phyloP scores from a whole-genome alignment of 2,329 filamentous ascomycete species.

The Westerdykella aurantiaca region DNA sequence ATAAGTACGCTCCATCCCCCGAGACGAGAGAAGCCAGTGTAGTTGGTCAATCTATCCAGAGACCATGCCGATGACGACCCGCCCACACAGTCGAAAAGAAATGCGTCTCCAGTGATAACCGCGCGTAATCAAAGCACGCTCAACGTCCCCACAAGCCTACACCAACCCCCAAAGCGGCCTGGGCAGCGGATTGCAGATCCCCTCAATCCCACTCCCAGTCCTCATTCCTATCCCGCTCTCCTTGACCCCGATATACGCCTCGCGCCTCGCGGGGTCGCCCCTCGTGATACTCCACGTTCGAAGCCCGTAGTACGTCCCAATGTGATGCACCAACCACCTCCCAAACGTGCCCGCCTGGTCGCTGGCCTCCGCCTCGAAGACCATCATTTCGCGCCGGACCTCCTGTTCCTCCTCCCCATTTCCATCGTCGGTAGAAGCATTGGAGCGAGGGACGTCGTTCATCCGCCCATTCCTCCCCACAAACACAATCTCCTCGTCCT shows the following conservation, averaged over 20 bases:
- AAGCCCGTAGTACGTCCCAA: constrained; percentile 87
- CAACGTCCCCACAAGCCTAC: constrained; percentile 6
- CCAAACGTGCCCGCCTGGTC: constrained; percentile 77
- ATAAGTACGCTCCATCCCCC: too few relatives aligned
- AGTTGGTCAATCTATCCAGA: too few relatives aligned
- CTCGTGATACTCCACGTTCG: constrained; percentile 74
- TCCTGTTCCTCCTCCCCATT: constrained; percentile 34
- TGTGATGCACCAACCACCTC: constrained; percentile 88
- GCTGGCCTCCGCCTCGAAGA: constrained; percentile 73
- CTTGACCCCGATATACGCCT: constrained; percentile 76
- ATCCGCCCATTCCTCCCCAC: constrained; percentile 64
- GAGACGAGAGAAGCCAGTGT: too few relatives aligned
- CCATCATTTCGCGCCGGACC: constrained; percentile 58
- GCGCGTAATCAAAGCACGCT: too few relatives aligned
- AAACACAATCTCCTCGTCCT: constrained; percentile 89
- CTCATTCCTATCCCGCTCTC: constrained; percentile 34
- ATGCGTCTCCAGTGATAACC: not conserved
- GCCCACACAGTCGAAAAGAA: not conserved
- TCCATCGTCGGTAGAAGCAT: constrained; percentile 22
- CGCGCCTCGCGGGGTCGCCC: constrained; percentile 63
- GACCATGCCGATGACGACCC: too few relatives aligned
- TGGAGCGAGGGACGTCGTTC: constrained; percentile 52
- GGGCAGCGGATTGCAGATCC: constrained; percentile 24
- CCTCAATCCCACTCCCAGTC: constrained; percentile 8
- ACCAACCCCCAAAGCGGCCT: constrained; percentile 34